A percentile compares a stretch with the other conserved stretches of the same genome.
Evolutionary conservation across 1,284 basidiomycete genomes (phyloP).

Genomic region (Taiwanofungus camphoratus): DNA sequence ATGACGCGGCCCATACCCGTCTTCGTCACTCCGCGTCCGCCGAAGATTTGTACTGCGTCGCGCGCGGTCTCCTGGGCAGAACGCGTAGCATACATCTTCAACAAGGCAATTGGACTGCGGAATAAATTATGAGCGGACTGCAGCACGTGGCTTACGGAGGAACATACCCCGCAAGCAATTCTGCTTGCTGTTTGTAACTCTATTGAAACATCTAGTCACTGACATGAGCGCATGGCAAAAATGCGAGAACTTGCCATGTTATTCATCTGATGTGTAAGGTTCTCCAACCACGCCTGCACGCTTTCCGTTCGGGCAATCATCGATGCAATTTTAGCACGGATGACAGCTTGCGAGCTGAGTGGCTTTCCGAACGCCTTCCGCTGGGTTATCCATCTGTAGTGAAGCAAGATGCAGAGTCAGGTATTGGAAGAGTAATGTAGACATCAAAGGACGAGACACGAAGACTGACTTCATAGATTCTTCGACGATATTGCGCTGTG

Average conservation of each 20-base stretch:
- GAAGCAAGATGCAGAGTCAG: not conserved
- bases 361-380: conserved; percentile 84
- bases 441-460: not conserved
- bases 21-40: conserved; percentile 74
- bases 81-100: conserved; percentile 71
- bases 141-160: not conserved
- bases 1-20: conserved; percentile 69
- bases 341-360: conserved; percentile 76
- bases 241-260: conserved; percentile 56
- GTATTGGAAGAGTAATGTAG: not conserved
- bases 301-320: conserved; percentile 85
- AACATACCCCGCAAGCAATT: conserved; percentile 26
- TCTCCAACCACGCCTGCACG: conserved; percentile 85
- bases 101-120: conserved; percentile 66
- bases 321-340: conserved; percentile 76
- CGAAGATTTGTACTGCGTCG: conserved; percentile 79
- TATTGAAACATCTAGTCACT: conserved; percentile 5
- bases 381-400: conserved; percentile 62
- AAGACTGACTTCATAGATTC: conserved; percentile 59
- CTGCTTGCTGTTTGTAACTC: conserved; percentile 28
- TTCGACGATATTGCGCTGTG: conserved; percentile 56
- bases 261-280: conserved; percentile 87
- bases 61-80: conserved; percentile 68
- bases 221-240: not conserved
- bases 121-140: not conserved